Percentiles rank a stretch among this genome's conserved stretches.
Evolutionary conservation across 179 eudicot species (phyloP).

Genomic region (Patellifolia procumbens): DNA sequence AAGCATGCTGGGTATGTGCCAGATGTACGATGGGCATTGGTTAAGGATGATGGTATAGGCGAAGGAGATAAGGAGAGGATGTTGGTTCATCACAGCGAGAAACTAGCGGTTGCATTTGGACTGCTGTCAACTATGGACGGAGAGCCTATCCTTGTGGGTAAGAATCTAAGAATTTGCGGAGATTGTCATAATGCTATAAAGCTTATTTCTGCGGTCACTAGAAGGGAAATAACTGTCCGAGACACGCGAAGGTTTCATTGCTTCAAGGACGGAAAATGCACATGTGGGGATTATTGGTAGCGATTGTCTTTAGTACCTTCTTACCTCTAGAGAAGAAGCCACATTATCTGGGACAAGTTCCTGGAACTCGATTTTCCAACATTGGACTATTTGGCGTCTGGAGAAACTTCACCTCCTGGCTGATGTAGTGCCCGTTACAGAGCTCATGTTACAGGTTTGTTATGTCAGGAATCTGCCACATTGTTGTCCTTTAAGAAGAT

Average conservation of each 20-base stretch:
- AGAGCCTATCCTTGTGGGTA: slow-evolving; percentile 65
- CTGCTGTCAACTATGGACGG: slow-evolving; percentile 56
- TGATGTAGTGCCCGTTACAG: not conserved
- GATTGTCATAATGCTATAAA: slow-evolving; percentile 88
- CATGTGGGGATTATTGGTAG: slow-evolving; percentile 88
- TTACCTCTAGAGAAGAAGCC: not conserved
- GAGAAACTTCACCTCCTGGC: not conserved
- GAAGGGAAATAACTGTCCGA: slow-evolving; percentile 75
- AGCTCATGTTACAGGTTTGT: not conserved
- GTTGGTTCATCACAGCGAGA: slow-evolving; percentile 78
- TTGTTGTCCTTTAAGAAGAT: not conserved
- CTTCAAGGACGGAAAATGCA: slow-evolving; percentile 73
- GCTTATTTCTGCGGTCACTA: slow-evolving; percentile 56
- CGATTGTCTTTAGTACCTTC: not conserved
- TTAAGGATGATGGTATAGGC: slow-evolving; percentile 48
- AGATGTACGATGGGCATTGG: slow-evolving; percentile 60
- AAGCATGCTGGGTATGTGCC: slow-evolving; percentile 69
- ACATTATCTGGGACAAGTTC: no score
- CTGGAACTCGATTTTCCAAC: not conserved
- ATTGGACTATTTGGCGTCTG: not conserved
- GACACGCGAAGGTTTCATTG: slow-evolving; percentile 80
- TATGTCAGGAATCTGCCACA: not conserved
- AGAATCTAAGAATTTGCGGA: slow-evolving; percentile 86
- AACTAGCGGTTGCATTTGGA: slow-evolving; percentile 82
- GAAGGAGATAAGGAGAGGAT: slow-evolving; percentile 50